A percentile compares a stretch with the other conserved stretches of the same genome.
Evolutionary conservation across 1,139 yeast genomes (phyloP).

Genomic region (Candida sp.): DNA sequence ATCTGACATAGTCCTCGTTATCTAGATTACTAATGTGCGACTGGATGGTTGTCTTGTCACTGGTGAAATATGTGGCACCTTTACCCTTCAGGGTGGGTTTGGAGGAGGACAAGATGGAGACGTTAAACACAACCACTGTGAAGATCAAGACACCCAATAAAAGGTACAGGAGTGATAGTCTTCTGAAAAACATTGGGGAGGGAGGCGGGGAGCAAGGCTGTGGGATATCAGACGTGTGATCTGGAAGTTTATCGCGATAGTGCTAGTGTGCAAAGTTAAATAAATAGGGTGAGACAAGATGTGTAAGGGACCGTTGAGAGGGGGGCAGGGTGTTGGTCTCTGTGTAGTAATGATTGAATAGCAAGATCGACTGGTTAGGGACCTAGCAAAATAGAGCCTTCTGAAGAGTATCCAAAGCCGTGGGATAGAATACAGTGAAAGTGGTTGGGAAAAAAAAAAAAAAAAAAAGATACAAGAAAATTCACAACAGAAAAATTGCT

Average conservation of each 20-base stretch:
- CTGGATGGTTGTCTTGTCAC: slow-evolving; percentile 12
- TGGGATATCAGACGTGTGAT: too few species aligned
- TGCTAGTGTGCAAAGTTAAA: neutral
- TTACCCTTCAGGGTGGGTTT: neutral
- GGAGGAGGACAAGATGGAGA: slow-evolving; percentile 11
- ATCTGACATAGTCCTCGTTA: slow-evolving; percentile 10
- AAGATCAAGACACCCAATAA: slow-evolving; percentile 12
- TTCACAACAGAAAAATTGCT: neutral
- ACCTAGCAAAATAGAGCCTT: neutral
- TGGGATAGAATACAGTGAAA: neutral
- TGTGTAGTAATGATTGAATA: neutral
- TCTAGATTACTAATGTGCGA: slow-evolving; percentile 14
- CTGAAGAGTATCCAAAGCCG: neutral
- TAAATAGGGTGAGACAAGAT: too few species aligned
- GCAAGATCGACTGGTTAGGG: neutral
- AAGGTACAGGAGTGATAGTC: slow-evolving; percentile 14
- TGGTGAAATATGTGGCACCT: slow-evolving; percentile 14
- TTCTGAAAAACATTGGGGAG: slow-evolving; percentile 8
- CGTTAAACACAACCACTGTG: slow-evolving; percentile 12
- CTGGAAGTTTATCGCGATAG: neutral
- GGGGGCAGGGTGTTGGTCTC: neutral
- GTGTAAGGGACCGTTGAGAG: neutral
- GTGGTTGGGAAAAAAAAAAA: neutral
- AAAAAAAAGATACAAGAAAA: neutral
- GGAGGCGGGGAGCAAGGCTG: neutral